These are phyloP conservation scores for Russula olivacea DNA, from an alignment of 768 basidiomycete species.

Conservation along the genomic window DNA sequence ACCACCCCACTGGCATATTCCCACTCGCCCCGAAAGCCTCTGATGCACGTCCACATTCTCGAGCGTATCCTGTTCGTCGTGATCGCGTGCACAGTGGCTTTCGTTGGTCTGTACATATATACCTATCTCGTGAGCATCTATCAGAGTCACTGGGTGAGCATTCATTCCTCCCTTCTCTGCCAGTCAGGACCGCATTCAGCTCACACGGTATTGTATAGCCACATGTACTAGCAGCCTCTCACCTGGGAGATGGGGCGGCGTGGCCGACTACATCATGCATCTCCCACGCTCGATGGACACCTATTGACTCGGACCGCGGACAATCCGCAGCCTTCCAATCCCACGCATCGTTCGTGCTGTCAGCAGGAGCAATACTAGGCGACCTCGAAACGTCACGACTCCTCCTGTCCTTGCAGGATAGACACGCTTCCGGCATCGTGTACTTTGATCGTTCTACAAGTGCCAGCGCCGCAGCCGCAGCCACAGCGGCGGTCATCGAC, in stretches of 20 bases:
- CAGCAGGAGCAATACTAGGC: not conserved
- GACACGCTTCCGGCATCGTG: conserved; percentile 1
- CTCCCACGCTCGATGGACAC: conserved; percentile 1
- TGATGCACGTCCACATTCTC: not conserved
- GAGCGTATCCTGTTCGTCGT: not conserved
- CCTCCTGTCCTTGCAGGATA: not conserved
- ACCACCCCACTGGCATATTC: not conserved
- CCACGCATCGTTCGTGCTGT: not conserved
- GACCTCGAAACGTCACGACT: not conserved
- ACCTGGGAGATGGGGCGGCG: too few species aligned
- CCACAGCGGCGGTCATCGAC: not conserved
- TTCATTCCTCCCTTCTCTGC: not conserved
- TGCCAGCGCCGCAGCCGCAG: not conserved
- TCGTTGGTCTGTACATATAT: not conserved
- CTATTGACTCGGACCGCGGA: not conserved
- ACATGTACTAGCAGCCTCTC: not conserved
- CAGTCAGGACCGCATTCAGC: not conserved
- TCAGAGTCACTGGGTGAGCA: conserved; percentile 5
- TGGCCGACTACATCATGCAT: not conserved
- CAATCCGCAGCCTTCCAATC: not conserved
- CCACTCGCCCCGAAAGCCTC: not conserved
- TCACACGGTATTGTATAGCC: not conserved
- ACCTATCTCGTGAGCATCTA: not conserved
- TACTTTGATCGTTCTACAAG: not conserved
- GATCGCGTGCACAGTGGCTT: not conserved